These are phyloP conservation scores for Terfezia claveryi DNA, from an alignment of 495 filamentous ascomycete species.

Conservation along the genomic window DNA sequence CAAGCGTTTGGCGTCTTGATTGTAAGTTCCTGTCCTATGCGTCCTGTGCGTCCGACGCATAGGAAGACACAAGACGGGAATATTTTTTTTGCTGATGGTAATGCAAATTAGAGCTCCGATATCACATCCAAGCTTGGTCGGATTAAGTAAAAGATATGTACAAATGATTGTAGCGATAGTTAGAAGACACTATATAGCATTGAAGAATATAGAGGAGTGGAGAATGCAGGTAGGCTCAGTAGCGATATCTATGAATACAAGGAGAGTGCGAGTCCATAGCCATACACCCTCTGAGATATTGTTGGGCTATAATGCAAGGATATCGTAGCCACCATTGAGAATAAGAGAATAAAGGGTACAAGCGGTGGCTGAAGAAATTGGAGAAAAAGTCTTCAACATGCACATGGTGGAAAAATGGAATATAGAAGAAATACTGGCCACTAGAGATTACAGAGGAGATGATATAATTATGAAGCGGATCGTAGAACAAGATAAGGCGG, in stretches of 20 bases:
- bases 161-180: background rate
- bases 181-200: background rate
- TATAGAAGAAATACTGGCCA: background rate
- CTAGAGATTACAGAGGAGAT: background rate
- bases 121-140: no score
- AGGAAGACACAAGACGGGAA: no score
- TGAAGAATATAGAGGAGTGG: background rate
- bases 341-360: background rate
- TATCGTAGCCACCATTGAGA: background rate
- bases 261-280: background rate
- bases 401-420: background rate
- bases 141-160: background rate
- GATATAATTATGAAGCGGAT: background rate
- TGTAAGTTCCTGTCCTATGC: no score
- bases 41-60: no score
- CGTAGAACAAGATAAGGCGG: background rate
- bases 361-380: background rate
- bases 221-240: background rate
- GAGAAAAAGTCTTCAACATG: background rate
- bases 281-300: constrained; percentile 1
- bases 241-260: background rate
- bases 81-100: no score
- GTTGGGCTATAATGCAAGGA: background rate
- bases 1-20: no score
- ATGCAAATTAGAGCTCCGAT: no score